Evolutionary conservation across 2,329 filamentous ascomycete species (phyloP), one percentile per base, ranked within the genome.

Genomic region (Clonostachys sp.): DNA sequence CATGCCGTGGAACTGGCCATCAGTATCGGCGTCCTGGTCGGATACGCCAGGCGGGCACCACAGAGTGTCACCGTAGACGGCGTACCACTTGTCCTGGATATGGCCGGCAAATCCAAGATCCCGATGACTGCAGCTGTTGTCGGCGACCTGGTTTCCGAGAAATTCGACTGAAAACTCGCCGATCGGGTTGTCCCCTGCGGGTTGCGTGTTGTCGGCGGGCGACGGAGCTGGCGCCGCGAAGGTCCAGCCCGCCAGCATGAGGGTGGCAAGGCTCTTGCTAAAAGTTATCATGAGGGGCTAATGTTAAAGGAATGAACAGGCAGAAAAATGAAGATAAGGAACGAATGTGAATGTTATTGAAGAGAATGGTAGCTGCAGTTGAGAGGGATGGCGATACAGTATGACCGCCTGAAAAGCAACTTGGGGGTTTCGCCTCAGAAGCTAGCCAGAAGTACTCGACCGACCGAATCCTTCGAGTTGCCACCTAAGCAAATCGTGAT

Each of bases 71-170:
- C 60, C 62, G 14, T 63, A 72, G 2, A 71, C 55, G 16, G 64
- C 66, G 41, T 66, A 70, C 66, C 66, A 72, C 38, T 61, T 59
- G 0, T 64, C 66, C 24, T 54, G 55, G 1, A 68, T 55, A 13
- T 61, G 52, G 20, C 66, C 63, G 1, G 65, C 61, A 50, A 68
- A 70, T 3, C 65, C 66, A 3, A 70, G 50, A 36, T 70, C 66
- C 5, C 64, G 64, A 12, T 61, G 59, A 42, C 61, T 65, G 52
- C 62, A 62, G 53, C 65, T 68, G 50, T 71, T 70, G 46, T 58
- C 53, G 12, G 67, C 57, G 6, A 47, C 51, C 47, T 72, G 69
- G 17, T 63, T 55, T 18, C 67, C 69, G 2, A 72, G 57, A 39
- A 59, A 65, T 30, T 58, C 44, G 0, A 61, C 58, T 1, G 46